Evolutionary conservation across 2,329 filamentous ascomycete species (phyloP), one percentile per base, ranked within the genome.

Genomic region (Diaporthe citrichinensis): DNA sequence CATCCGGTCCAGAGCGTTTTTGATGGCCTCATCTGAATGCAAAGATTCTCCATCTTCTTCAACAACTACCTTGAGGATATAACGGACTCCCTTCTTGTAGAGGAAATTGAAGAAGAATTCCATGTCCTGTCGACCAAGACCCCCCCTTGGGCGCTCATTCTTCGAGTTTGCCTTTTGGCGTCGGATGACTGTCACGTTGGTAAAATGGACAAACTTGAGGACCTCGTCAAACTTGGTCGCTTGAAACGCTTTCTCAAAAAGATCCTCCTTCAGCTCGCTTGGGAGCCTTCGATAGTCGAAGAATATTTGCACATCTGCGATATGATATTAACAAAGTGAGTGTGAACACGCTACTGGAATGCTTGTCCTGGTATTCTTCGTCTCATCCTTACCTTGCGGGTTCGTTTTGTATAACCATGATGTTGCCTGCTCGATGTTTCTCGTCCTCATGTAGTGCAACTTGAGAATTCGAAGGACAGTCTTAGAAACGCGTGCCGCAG

Each of bases 391-490:
- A 58, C 68, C 68, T 34, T 44, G 12, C 0, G 68, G 68, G 12
- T 71, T 71, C 2, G 68, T 71, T 1, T 8, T 23, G 7, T 71
- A 71, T 1, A 71, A 7, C 68, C 68, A 71, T 4, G 0, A n/a
- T 0, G 68, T 58, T 1, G 51, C 51, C 17, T 2, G 31, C 3
- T 71, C 36, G 1, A 71, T 34, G 4, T 4, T 46, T 31, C 68
- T 58, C 17, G 68, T 71, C 17, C 68, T 71, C 68, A 71, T 71
- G 36, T 71, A 71, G 49, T 71, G 68, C 8, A 71, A 34, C 23
- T 71, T 71, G 15, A 71, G 68, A 15, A 71, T 41, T 1, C 49
- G 17, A n/a, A 57, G 46, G 0, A 58, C 68, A 7, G 10, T 25
- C 14, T 34, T n/a, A 0, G 68, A 71, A 17, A 2, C 4, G 8